Base-by-base conservation (phyloP, 805 yeast genomes). In the Starmerella bacillaris region DNA sequence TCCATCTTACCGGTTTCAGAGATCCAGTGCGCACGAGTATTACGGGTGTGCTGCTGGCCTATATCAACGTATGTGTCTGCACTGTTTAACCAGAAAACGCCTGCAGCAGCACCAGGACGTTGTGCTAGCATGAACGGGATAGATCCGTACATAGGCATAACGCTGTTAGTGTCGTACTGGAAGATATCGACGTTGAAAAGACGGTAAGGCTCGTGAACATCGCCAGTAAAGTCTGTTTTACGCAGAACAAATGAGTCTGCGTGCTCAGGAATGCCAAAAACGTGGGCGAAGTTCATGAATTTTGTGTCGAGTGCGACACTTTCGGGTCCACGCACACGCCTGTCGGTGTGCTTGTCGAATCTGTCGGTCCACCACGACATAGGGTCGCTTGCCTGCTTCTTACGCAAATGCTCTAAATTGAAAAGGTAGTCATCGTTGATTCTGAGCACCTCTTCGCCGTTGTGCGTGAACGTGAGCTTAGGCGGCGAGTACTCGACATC, bases 241-340 rank as follows among this genome's bases (percentile, higher is more conserved):
- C 72, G 71, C 44, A 89, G 60, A 15, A 74, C 63, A 33, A 89
- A 57, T 1, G 76, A 60, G 46, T 80, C 93, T 0, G 96, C 86
- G 50, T 89, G 98, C 55, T 89, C 98, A 0, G 98, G 96, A 30
- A 89, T 77, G n/a, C 99, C 99, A 53, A 70, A 89, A 1, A 80
- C 78, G 48, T 75, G 65, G 4, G 60, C 52, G 45, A 64, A 74
- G 1, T 70, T 73, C 3, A 56, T 50, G 44, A 89, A 74, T 0
- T 70, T 57, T 39, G 82, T 65, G 53, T 89, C 99, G 20, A 78
- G 44, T 0, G 76, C 94, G 18, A 89, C 64, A 0, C 94, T 70
- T 54, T 89, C 96, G 0, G 98, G 96, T 9, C 65, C 64, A 20
- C 50, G 44, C 5, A 83, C 80, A 9, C 78, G 44, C 3, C 63